Evolutionary conservation across 257 asterid genomes (phyloP), one percentile per base, ranked within the genome.

Genomic region (Mitragyna speciosa): DNA sequence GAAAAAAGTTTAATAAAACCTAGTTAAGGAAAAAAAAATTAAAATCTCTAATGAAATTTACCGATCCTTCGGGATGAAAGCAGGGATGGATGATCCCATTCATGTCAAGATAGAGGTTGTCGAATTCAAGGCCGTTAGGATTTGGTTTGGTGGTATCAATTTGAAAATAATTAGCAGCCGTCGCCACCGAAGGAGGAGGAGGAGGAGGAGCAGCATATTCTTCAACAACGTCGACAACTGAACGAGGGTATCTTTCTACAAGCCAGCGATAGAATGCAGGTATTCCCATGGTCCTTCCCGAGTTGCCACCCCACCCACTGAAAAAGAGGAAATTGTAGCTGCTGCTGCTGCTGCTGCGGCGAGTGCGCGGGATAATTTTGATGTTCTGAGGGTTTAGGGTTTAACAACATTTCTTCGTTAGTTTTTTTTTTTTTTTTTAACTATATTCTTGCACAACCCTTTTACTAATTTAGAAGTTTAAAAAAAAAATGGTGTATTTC

Each of bases 21-120:
- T 5, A n/a, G 17, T 89, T 36, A 36, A 4, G 39, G 4, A 36
- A 36, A 36, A 36, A 36, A 36, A 36, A 36, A 36, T 36, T 36
- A 36, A 36, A 36, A 36, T 36, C 39, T 36, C 39, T 36, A 36
- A 36, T 36, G 39, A 36, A 36, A 36, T 36, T 1, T 36, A 89
- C 93, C 91, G 71, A 54, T 72, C 82, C 78, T 80, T 91, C 88
- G 39, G 93, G 95, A 76, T 92, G 93, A 79, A 91, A 92, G 81
- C 97, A 92, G 0, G 97, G 93, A 31, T 92, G 95, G 41, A 92
- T 89, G 1, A 92, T 89, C 12, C 88, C 93, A 39, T 90, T 89
- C 97, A 92, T 87, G 78, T 92, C 97, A 1, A 92, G 91, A 39
- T 92, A 92, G 1, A 92, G 82, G 68, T 90, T 92, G 78, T 92